Evolutionary conservation across 352 stramenopile genomes (phyloP).

Genomic region (Globisporangium echinulatum): DNA sequence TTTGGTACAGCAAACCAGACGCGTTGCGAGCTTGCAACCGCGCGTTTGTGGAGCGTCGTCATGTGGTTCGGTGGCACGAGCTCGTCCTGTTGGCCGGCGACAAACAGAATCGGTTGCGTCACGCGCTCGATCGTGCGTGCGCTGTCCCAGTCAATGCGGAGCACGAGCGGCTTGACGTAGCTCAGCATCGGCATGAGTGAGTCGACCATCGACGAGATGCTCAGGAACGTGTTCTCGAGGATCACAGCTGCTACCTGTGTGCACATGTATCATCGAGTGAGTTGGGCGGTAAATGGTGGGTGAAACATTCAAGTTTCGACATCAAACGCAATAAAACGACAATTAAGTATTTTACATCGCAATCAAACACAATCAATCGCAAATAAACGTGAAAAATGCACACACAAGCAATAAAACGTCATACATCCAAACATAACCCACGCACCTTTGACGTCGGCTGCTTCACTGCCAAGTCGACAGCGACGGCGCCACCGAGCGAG

Average conservation of each 20-base stretch:
- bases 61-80: slow-evolving; percentile 91
- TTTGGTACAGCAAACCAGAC: slow-evolving; percentile 80
- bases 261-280: too few species aligned
- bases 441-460: slow-evolving; percentile 43
- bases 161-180: slow-evolving; percentile 86
- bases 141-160: slow-evolving; percentile 90
- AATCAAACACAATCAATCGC: too few species aligned
- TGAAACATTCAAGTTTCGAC: too few species aligned
- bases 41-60: slow-evolving; percentile 66
- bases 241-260: slow-evolving; percentile 83
- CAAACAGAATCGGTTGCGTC: slow-evolving; percentile 84
- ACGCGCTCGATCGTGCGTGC: slow-evolving; percentile 53
- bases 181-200: slow-evolving; percentile 88
- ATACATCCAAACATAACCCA: background rate
- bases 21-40: slow-evolving; percentile 32
- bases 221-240: slow-evolving; percentile 94
- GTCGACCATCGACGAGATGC: slow-evolving; percentile 92
- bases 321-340: too few species aligned
- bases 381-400: too few species aligned
- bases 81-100: slow-evolving; percentile 87
- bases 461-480: slow-evolving; percentile 86
- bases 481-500: slow-evolving; percentile 89
- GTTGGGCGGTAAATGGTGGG: too few species aligned
- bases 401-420: too few species aligned
- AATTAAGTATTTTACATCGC: too few species aligned